Evolutionary conservation across 176 grass and related monocot genomes (phyloP).

Genomic region (Typha latifolia): DNA sequence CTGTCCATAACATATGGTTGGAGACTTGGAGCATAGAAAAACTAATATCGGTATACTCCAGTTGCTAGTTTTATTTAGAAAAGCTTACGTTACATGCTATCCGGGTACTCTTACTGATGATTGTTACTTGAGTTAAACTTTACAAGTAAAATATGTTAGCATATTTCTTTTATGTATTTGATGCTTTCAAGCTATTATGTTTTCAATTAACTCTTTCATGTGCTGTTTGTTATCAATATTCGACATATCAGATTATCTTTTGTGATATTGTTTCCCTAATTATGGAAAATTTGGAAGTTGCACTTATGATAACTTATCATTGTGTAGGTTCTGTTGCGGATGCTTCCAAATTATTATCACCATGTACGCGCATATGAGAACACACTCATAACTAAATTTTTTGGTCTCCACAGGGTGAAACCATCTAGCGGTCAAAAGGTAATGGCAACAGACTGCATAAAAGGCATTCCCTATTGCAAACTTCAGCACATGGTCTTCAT

Average conservation of each 20-base stretch:
- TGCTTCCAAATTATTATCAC: constrained; percentile 92
- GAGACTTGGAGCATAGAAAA: no score
- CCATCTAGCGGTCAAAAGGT: constrained; percentile 98
- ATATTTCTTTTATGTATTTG: no score
- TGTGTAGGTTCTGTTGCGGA: constrained; percentile 86
- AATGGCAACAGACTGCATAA: constrained; percentile 19
- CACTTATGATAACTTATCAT: constrained; percentile 20
- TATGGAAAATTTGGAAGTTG: not conserved
- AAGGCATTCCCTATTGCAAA: constrained; percentile 11
- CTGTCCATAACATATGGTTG: no score
- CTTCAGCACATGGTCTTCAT: not conserved
- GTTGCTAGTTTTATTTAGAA: no score
- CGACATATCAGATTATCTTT: not conserved
- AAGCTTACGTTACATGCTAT: no score
- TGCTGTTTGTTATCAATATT: not conserved
- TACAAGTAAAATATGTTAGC: no score
- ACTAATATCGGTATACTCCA: no score
- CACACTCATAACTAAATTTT: constrained; percentile 99
- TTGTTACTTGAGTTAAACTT: no score
- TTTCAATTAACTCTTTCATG: no score
- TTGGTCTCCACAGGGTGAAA: constrained; percentile 97
- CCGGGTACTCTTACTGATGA: no score
- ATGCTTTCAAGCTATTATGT: no score
- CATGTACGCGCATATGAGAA: constrained; percentile 95
- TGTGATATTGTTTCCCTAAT: not conserved